Evolutionary conservation across 106 monocot species (phyloP), one percentile per base, ranked within the genome.

Genomic region (Chionographis japonica): DNA sequence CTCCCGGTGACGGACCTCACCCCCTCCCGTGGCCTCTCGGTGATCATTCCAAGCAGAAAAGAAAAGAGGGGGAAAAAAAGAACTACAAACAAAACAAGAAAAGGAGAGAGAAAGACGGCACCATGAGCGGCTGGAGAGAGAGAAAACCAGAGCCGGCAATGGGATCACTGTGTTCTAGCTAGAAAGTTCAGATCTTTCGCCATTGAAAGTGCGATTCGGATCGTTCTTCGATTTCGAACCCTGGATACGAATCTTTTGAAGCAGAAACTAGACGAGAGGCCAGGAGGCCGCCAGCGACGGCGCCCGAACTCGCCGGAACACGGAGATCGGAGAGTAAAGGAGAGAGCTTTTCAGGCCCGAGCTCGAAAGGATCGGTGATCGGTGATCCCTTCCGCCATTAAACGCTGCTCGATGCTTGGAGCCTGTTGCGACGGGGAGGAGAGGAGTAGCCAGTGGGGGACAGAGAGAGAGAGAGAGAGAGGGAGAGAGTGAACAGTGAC

Each of bases 1-100:
- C 78, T 18, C 3, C 69, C 84, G 41, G 74, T 67, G 59, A 66
- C 50, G 40, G 84, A 50, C 52, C 74, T 70, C 73, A 74, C 62
- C 12, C 85, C 89, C 40, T 73, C 63, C 60, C 77, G 37, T 14
- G 79, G 66, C 12, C 68, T 74, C 67, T 69, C 75, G 15, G 67
- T 74, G 14, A 66, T 59, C 78, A 81, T 75, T 63, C 27, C 12
- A 64, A 43, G 38, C 55, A 15, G 8, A 15, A 18, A 46, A 70
- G 52, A n/a, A 17, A 50, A 41, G 40, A 55, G 15, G 37, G 4
- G 2, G n/a, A 13, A 56, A 64, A 20, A 56, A 40, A 42, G 12
- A 68, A 59, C 35, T 27, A 40, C 18, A 52, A 17, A 15, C 40
- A 37, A 60, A 40, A 62, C 14, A 52, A 67, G 53, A 38, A 37